Evolutionary conservation across 805 yeast genomes (phyloP), one percentile per base, ranked within the genome.

Genomic region (Yarrowia sp.): DNA sequence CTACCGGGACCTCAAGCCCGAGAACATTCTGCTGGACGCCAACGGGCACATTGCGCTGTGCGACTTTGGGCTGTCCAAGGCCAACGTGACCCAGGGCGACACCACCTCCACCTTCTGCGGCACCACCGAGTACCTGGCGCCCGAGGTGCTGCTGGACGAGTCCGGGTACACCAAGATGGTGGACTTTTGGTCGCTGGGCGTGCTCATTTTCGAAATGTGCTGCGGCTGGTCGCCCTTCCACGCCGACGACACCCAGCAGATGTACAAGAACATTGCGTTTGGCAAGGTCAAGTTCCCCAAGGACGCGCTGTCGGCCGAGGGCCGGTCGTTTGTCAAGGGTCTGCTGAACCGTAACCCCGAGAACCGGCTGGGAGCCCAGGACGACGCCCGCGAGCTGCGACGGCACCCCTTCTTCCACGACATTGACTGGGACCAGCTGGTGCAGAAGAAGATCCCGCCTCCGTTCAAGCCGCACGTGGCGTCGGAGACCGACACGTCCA

Each of bases 181-280:
- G 70, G 99, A 95, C 78, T 95, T 95, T 74, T 95, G 99, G 99
- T 93, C 98, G 2, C 81, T 95, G 69, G 99, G 99, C 69, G 99
- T 95, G 33, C 82, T 95, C 69, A 92, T 95, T 55, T 95, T 95
- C 79, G 99, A 95, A 80, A 95, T 95, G 99, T 93, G 98, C 79
- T 95, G 98, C 80, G 99, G 99, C 64, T 95, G 98, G 99, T 90
- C 97, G 5, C 99, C 99, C 67, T 95, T 95, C 78, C 95, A 92
- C 75, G 99, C 98, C 34, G 98, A 94, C 71, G 94, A 92, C 78
- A 92, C 97, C 63, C 98, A 95, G 81, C 97, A 95, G 79, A 95
- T 95, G 99, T 95, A 95, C 80, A 95, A 94, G 81, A 95, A 95
- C 79, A 95, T 95, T 81, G 99, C 98, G 5, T 95, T 92, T 79